Base-by-base conservation (phyloP, 495 filamentous ascomycete genomes). In the Aspergillus avenaceus region DNA sequence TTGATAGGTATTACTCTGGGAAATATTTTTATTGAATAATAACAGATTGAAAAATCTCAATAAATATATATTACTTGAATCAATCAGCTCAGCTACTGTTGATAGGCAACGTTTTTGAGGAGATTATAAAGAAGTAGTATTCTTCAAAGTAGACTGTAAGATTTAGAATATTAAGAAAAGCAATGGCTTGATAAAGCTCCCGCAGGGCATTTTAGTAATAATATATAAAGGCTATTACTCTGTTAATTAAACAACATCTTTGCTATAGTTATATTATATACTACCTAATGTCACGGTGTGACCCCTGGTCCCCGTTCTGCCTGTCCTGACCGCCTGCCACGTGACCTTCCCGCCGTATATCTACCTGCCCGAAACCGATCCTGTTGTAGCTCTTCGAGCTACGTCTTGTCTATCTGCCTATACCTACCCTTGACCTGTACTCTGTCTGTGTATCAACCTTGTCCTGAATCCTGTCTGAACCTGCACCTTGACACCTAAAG, bases 121-220 rank as follows among this genome's bases (percentile, higher is more conserved):
- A 41, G 18, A 41, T 3, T 41, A 18, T 18, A 18, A 41, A 41
- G 37, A 41, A 18, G 37, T 41, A 9, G 37, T 41, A 41, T 41
- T 41, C 37, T 41, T 41, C 37, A 18, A 41, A 9, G 37, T 18
- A 9, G 37, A 18, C 11, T 18, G 37, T 18, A 18, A 41, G 37
- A 41, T 41, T 41, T 41, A 18, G 37, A 41, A 41, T 41, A 41
- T 18, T 41, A 41, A 41, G 37, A 18, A 41, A 21, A 21, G 7
- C 37, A 41, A 41, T 41, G 37, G 37, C 13, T 41, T 41, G 37
- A 41, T 41, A 18, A 41, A 41, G 7, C 37, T 41, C 13, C 37
- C 37, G 18, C 13, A 12, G 18, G 37, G 37, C 21, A 41, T 41
- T 18, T 41, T 18, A 21, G 37, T 18, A 6, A 41, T 18, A 8